Base-by-base conservation (phyloP, 148 eudicot genomes). In the Tetragonia tetragonoides region DNA sequence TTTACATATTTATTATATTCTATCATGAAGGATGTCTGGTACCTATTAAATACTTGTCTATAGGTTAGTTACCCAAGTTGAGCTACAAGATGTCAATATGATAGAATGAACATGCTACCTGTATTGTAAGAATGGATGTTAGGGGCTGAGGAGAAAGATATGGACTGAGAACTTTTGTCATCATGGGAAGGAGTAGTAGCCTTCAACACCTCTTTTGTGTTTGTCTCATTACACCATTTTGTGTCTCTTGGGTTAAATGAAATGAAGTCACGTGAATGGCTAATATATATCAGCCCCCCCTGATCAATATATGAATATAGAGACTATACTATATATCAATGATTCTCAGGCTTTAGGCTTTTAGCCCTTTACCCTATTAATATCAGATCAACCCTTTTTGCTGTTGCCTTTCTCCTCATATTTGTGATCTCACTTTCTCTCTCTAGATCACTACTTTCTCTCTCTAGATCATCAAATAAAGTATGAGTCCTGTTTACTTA, bases 111-210 rank as follows among this genome's bases (percentile, higher is more conserved):
- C 78, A 74, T 74, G 70, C 63, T 59, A 44, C 60, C 44, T 62
- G 83, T 61, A 64, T 80, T 18, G 70, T 14, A 59, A 14, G 54
- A 74, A 44, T 75, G 63, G 64, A 70, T 70, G 66, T 61, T 49
- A 77, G 40, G 78, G 60, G 70, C 68, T 68, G 41, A 15, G 54
- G 54, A 77, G 73, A 63, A 53, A 81, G 76, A 70, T 47, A 76
- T 70, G 76, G 65, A 75, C 72, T 75, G 40, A 70, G 53, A 62
- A 75, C 17, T 75, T 63, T 81, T 81, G 83, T 75, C 83, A 76
- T 76, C 61, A 69, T 70, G 68, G 24, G 70, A 20, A 61, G 75
- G 88, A 81, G 23, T 83, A 63, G 88, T 86, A 68, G 77, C 86
- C 62, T 80, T 86, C 88, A 78, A 79, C 61, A 68, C 85, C 83